phyloP scores from a whole-genome alignment of 768 basidiomycete species.

The Strobilomyces dryophilus region DNA sequence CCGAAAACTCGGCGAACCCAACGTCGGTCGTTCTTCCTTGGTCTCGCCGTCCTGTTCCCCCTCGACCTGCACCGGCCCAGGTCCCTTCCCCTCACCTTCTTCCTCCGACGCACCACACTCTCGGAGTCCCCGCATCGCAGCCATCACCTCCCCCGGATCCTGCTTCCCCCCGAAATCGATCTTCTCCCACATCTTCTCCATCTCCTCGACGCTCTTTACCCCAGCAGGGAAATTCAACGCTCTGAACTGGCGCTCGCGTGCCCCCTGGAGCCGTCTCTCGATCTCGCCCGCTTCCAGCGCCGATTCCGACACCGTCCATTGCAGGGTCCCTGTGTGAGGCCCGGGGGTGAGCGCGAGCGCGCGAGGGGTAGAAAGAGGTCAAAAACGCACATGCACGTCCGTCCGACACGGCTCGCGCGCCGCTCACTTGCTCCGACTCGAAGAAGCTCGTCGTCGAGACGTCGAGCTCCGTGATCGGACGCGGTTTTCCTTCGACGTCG shows the following conservation, averaged over 20 bases:
- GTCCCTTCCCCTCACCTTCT: too few species aligned
- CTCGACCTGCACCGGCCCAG: background rate
- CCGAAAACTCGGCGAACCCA: conserved; percentile 28
- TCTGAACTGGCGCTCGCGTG: conserved; percentile 42
- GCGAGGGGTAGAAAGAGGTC: background rate
- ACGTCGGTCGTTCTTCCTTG: background rate
- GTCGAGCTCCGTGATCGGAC: conserved; percentile 55
- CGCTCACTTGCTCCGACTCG: conserved; percentile 33
- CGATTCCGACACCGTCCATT: conserved; percentile 51
- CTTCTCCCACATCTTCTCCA: conserved; percentile 29
- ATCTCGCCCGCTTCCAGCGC: conserved; percentile 32
- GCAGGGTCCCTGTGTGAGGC: conserved; percentile 49
- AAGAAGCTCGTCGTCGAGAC: conserved; percentile 47
- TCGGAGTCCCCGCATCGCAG: background rate
- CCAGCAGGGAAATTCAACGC: conserved; percentile 49
- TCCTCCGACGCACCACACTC: background rate
- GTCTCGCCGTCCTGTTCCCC: background rate
- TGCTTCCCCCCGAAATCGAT: conserved; percentile 27
- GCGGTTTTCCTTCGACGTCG: conserved; percentile 28
- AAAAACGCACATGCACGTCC: conserved; percentile 16
- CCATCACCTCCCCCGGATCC: background rate
- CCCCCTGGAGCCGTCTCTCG: conserved; percentile 30
- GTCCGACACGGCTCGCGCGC: conserved; percentile 34
- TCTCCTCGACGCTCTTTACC: conserved; percentile 28
- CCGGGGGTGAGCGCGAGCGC: background rate